phyloP scores from a whole-genome alignment of 2,329 filamentous ascomycete species.

The Piedraia hortae region DNA sequence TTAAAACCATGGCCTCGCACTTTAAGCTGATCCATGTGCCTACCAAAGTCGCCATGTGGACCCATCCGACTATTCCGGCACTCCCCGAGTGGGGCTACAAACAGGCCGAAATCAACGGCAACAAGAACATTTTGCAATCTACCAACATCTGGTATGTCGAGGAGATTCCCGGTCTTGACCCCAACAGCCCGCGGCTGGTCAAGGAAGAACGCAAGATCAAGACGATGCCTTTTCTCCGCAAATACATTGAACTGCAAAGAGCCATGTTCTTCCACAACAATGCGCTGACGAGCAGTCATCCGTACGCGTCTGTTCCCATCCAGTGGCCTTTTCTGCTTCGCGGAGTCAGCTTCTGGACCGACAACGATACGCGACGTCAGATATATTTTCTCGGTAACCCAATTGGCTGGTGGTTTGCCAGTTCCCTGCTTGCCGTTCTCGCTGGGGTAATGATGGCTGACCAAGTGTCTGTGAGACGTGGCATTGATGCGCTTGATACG shows the following conservation, averaged over 20 bases:
- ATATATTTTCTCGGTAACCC: slow-evolving; percentile 98
- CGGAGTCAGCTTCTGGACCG: slow-evolving; percentile 97
- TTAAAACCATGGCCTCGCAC: slow-evolving; percentile 72
- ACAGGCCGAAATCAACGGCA: slow-evolving; percentile 97
- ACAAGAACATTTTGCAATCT: slow-evolving; percentile 73
- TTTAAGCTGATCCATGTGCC: slow-evolving; percentile 91
- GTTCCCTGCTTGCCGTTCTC: slow-evolving; percentile 76
- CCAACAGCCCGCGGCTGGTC: slow-evolving; percentile 42
- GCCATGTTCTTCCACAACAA: slow-evolving; percentile 99
- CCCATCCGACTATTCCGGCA: slow-evolving; percentile 45
- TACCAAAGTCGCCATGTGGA: slow-evolving; percentile 98
- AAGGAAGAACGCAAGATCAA: slow-evolving; percentile 60
- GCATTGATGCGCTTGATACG: slow-evolving; percentile 73
- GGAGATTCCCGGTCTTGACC: slow-evolving; percentile 54
- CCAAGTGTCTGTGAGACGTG: slow-evolving; percentile 75
- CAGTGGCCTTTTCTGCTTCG: slow-evolving; percentile 95
- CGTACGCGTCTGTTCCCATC: slow-evolving; percentile 81
- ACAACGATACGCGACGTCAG: slow-evolving; percentile 79
- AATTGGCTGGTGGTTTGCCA: slow-evolving; percentile 88
- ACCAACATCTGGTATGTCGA: slow-evolving; percentile 92
- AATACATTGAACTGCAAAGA: slow-evolving; percentile 88
- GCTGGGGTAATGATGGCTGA: slow-evolving; percentile 77
- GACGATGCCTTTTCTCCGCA: slow-evolving; percentile 60
- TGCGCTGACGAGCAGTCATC: slow-evolving; percentile 85
- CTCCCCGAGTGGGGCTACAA: slow-evolving; percentile 95